Evolutionary conservation across 2,329 filamentous ascomycete genomes (phyloP), one percentile per base, ranked within the genome.

Genomic region (Diaporthe sp.): DNA sequence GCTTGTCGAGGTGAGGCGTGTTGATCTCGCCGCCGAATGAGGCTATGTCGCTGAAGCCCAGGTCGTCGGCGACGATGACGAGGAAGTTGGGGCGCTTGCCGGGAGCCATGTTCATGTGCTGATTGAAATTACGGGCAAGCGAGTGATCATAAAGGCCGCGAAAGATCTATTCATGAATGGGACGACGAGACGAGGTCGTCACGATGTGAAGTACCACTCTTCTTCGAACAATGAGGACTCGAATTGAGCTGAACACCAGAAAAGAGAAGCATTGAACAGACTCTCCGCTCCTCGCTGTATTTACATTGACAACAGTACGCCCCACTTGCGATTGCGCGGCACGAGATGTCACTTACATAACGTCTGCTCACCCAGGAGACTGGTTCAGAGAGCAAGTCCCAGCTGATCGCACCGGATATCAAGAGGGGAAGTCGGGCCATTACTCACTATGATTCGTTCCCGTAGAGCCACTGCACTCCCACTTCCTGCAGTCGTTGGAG

Each of bases 51-150:
- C 78, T 80, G 75, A 81, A 83, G 52, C 82, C 81, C 5, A 83
- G 78, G 73, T 83, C 82, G 73, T 83, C 82, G 7, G 82, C 82
- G 12, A 83, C 80, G 33, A 83, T 81, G 69, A 83, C 74, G 4
- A 83, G 77, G 71, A 83, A 82, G 69, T 83, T 83, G 25, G 81
- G 82, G 9, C 79, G 73, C 42, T 71, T 72, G 2, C 52, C 30
- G 45, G 71, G n/a, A 38, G 75, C 73, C 75, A 76, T 76, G 12
- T 28, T 67, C 38, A 19, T 50, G 15, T 19, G 33, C 22, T 45
- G 19, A 33, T 45, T 40, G 1, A n/a, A 50, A 6, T 47, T 33
- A 40, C 17, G 4, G 15, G 25, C 22, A 12, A 35, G 13, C 4
- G 8, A 15, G 17, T 35, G 28, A 22, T 54, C 17, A 50, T 61